These are phyloP conservation scores for Neurospora pannonica DNA, from an alignment of 495 filamentous ascomycete species.

Conservation along the genomic window DNA sequence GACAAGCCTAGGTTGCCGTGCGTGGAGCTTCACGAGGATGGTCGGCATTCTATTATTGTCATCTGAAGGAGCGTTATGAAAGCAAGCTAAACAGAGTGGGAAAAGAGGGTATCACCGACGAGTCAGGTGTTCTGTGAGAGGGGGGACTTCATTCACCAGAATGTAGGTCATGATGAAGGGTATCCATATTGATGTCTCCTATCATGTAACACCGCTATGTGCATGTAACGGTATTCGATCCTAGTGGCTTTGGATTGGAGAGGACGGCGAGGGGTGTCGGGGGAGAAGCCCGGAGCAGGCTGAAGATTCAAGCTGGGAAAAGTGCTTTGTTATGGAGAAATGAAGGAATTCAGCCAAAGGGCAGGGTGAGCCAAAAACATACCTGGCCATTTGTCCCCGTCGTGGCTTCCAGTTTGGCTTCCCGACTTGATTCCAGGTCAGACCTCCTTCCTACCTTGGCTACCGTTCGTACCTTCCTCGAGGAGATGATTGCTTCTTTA, in stretches of 20 bases:
- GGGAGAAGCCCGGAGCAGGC: neutral
- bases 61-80: neutral
- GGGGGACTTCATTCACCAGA: neutral
- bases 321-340: neutral
- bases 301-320: neutral
- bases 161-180: neutral
- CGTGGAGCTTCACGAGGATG: neutral
- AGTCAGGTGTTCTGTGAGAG: neutral
- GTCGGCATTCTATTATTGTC: neutral
- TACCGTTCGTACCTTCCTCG: neutral
- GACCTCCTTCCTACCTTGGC: neutral
- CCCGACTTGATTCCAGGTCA: neutral
- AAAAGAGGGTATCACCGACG: neutral
- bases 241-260: neutral
- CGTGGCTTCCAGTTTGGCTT: neutral
- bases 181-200: neutral
- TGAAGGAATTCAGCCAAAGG: neutral
- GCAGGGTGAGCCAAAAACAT: neutral
- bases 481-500: neutral
- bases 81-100: neutral
- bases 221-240: neutral
- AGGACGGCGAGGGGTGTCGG: neutral
- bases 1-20: neutral
- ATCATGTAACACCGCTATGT: neutral
- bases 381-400: neutral